Base-by-base conservation (phyloP, 176 grass and related monocot species). In the Saccharum spontaneum region DNA sequence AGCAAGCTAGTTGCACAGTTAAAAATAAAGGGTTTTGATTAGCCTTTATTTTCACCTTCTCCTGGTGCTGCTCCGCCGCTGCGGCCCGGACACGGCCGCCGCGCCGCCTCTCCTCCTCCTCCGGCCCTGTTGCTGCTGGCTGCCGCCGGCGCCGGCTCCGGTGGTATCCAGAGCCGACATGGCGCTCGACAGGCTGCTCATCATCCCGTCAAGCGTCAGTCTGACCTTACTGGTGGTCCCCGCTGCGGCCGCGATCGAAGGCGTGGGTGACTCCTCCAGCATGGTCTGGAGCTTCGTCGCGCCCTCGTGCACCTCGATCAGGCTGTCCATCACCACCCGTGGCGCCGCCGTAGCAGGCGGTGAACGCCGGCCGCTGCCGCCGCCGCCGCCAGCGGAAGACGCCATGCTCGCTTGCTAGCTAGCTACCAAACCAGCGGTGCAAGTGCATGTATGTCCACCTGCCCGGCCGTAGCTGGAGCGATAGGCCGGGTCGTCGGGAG, bases 11-110 rank as follows among this genome's bases (percentile, higher is more conserved):
- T 85, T 65, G 75, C 28, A 3, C 50, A 50, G 49, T 71, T 71
- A 70, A 66, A 55, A 45, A 30, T 43, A 17, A 40, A 69, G n/a
- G 72, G 73, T 37, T 79, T 69, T 73, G 7, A 18, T 71, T 11
- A 59, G 23, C 11, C 48, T 62, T 84, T 11, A 60, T 23, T 23
- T 75, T 82, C 87, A 96, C 94, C 94, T 96, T 81, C 86, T 87
- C 76, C 84, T 57, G 63, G 28, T 52, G 57, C 48, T 81, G 40
- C 26, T 84, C 72, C 86, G 78, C 63, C 79, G 76, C 71, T 75
- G 86, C 82, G 74, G 82, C 37, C 54, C 73, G 15, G 70, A 16
- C 0, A 33, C 60, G 8, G 39, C 50, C 43, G 28, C 62, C 4
- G 64, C 57, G 0, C 41, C 43, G 16, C 62, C 71, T 38, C 43